These are phyloP conservation scores for Spongispora temasekensis DNA, from an alignment of 1,284 basidiomycete species.

Conservation along the genomic window DNA sequence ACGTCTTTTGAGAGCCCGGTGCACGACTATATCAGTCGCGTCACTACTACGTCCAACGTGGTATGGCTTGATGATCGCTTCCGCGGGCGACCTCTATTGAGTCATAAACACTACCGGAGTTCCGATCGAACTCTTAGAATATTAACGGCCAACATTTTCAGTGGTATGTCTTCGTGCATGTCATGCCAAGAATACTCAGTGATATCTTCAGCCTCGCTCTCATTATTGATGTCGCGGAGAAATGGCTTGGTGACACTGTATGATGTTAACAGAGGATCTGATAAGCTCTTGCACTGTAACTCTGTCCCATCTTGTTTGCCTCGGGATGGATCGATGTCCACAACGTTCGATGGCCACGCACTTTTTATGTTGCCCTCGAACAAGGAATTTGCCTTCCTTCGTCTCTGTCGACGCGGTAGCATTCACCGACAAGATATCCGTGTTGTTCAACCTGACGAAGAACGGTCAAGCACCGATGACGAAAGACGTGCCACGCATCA, in stretches of 20 bases:
- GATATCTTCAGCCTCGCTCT: constrained; percentile 40
- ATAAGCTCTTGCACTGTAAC: constrained; percentile 45
- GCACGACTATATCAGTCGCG: constrained; percentile 46
- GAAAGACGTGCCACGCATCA: constrained; percentile 21
- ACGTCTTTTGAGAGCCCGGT: constrained; percentile 51
- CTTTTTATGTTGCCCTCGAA: constrained; percentile 42
- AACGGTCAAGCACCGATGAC: neutral
- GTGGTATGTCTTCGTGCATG: constrained; percentile 36
- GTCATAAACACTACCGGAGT: constrained; percentile 59
- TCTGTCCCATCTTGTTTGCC: constrained; percentile 49
- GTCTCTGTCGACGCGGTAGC: constrained; percentile 50
- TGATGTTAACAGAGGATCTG: constrained; percentile 49
- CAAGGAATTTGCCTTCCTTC: constrained; percentile 42
- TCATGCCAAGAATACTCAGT: constrained; percentile 5
- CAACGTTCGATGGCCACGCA: constrained; percentile 45
- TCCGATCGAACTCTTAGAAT: constrained; percentile 57
- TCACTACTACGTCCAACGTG: constrained; percentile 61
- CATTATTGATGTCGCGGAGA: constrained; percentile 56
- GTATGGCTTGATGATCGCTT: constrained; percentile 69
- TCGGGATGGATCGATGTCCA: constrained; percentile 31
- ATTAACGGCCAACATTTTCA: constrained; percentile 39
- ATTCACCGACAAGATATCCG: constrained; percentile 46
- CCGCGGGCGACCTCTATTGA: constrained; percentile 54
- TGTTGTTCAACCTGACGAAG: constrained; percentile 13
- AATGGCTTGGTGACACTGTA: constrained; percentile 64